A percentile compares a stretch with the other conserved stretches of the same genome.
These are phyloP conservation scores for Yamadazyma olivae DNA, from an alignment of 805 yeast species.

Conservation along the genomic window DNA sequence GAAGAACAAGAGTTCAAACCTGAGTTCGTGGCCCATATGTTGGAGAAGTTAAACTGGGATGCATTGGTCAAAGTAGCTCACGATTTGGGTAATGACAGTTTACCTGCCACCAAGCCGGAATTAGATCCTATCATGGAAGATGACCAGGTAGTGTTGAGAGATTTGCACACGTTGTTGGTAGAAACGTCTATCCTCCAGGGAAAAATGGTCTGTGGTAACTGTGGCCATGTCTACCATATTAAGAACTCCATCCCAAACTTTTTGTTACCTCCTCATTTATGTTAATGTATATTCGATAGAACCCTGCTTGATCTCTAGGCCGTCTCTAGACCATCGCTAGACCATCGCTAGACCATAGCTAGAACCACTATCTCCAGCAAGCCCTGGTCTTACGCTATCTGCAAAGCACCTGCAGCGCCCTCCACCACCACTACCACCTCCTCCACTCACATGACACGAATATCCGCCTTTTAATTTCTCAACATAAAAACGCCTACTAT, in stretches of 20 bases:
- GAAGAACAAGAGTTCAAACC: slow-evolving; percentile 82
- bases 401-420: no score
- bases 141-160: slow-evolving; percentile 55
- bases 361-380: no score
- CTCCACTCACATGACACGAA: no score
- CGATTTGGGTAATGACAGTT: slow-evolving; percentile 58
- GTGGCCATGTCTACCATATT: slow-evolving; percentile 84
- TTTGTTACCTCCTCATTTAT: slow-evolving; percentile 86
- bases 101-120: slow-evolving; percentile 64
- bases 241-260: slow-evolving; percentile 94
- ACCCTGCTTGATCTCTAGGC: no score
- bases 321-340: no score
- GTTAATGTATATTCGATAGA: neutral
- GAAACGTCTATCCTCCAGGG: slow-evolving; percentile 90
- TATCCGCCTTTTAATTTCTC: no score
- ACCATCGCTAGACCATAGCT: no score
- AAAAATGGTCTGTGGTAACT: slow-evolving; percentile 80
- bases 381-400: no score
- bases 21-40: slow-evolving; percentile 70
- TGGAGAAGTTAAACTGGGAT: slow-evolving; percentile 84
- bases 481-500: no score
- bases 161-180: slow-evolving; percentile 71
- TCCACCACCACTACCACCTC: no score
- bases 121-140: slow-evolving; percentile 53
- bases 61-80: slow-evolving; percentile 76